Evolutionary conservation across 768 basidiomycete genomes (phyloP), one percentile per base, ranked within the genome.

Genomic region (Kwoniella bestiolae): DNA sequence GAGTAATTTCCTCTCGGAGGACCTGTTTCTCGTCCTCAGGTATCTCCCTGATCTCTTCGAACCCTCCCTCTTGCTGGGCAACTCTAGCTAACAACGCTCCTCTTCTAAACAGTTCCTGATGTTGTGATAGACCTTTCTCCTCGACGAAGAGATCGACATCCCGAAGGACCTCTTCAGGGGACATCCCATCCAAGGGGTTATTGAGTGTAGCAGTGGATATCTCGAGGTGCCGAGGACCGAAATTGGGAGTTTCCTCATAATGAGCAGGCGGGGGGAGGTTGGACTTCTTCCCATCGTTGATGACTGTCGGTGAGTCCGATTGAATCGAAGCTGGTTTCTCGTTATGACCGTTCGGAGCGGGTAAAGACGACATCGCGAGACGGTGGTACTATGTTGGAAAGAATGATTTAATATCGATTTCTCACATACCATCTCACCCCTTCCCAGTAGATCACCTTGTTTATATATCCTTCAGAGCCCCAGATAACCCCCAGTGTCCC

Each of bases 11-110:
- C 21, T 51, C 38, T 31, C 63, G 28, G 8, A 65, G 26, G 18
- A 47, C 29, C 31, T 51, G 29, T 29, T 56, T 55, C 26, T 63
- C 62, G 23, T 55, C 44, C 25, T 63, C 62, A 29, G 53, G 32
- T 11, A 62, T 52, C 26, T 52, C 60, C 9, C 41, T 18, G 25
- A 58, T n/a, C n/a, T 60, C 46, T 45, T 62, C 60, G 35, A 62
- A 62, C 2, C 49, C 60, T 16, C 25, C 31, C 3, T 12, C 32
- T 26, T 41, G 28, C 23, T 62, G 52, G 28, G 52, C 50, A 4
- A 62, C 60, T 25, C 60, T 14, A 35, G 60, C 60, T 7, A 62
- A 38, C n/a, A 62, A 25, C 18, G 60, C 60, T 11, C 60, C 60
- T 28, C 28, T 38, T 28, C 44, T 18, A 26, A 62, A 62, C n/a